A percentile compares a stretch with the other conserved stretches of the same genome.
These are phyloP conservation scores for Arxiozyma bovina DNA, from an alignment of 1,139 yeast species.

Conservation along the genomic window DNA sequence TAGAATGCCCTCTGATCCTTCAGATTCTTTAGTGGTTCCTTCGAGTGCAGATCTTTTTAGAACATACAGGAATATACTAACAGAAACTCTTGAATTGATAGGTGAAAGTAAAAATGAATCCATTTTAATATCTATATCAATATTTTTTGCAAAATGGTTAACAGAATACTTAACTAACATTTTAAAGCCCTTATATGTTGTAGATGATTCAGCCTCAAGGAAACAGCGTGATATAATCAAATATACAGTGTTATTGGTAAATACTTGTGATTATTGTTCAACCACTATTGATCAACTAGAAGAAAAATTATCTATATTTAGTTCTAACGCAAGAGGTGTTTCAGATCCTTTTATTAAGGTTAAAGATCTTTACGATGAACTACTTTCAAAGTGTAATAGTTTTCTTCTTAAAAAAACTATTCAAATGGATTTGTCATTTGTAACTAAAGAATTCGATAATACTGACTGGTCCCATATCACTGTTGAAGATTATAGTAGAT, in stretches of 20 bases:
- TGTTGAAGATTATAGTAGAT: slow-evolving; percentile 64
- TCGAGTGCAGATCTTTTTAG: slow-evolving; percentile 85
- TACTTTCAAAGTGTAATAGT: slow-evolving; percentile 53
- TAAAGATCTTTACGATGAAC: slow-evolving; percentile 46
- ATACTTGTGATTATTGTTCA: slow-evolving; percentile 85
- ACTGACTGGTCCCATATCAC: slow-evolving; percentile 63
- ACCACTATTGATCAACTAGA: slow-evolving; percentile 70
- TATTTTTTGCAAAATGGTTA: slow-evolving; percentile 60
- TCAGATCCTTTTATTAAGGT: slow-evolving; percentile 45
- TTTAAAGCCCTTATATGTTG: slow-evolving; percentile 49
- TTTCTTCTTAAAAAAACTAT: slow-evolving; percentile 52
- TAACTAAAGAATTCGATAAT: slow-evolving; percentile 83
- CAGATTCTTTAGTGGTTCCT: slow-evolving; percentile 55
- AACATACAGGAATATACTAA: slow-evolving; percentile 58
- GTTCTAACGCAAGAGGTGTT: slow-evolving; percentile 35
- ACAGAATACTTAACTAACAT: slow-evolving; percentile 54
- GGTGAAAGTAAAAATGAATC: slow-evolving; percentile 22
- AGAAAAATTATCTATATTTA: slow-evolving; percentile 48
- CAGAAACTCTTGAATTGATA: slow-evolving; percentile 64
- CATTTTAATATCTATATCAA: slow-evolving; percentile 37
- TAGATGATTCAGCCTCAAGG: slow-evolving; percentile 28
- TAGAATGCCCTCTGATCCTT: slow-evolving; percentile 33
- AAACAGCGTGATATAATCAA: slow-evolving; percentile 50
- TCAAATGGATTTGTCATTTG: slow-evolving; percentile 47
- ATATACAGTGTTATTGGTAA: slow-evolving; percentile 62